Evolutionary conservation across 2,329 filamentous ascomycete species (phyloP).

Genomic region (Apiospora sp.): DNA sequence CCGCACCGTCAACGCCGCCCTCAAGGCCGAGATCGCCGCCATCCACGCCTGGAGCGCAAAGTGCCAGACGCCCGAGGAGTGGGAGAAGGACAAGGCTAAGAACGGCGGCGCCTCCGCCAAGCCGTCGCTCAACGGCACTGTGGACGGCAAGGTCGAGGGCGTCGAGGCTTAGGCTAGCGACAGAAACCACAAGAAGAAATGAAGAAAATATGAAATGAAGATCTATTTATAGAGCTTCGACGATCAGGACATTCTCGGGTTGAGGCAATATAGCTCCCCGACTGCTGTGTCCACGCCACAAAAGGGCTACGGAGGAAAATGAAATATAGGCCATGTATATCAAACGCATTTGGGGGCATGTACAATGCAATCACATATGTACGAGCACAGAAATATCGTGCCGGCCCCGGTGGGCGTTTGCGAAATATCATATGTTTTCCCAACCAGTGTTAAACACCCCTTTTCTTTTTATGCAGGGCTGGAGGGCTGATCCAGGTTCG

Average conservation of each 20-base stretch:
- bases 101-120: conserved; percentile 33
- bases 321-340: not conserved
- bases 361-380: not conserved
- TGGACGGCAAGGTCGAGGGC: conserved; percentile 50
- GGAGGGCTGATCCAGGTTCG: not conserved
- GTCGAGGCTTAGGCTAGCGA: not conserved
- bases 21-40: conserved; percentile 86
- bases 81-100: conserved; percentile 68
- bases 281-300: not conserved
- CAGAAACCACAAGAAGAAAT: no score
- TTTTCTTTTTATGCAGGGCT: not conserved
- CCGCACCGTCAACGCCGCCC: conserved; percentile 81
- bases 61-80: conserved; percentile 91
- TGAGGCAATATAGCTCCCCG: not conserved
- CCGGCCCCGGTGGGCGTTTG: not conserved
- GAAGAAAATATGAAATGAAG: no score
- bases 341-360: not conserved
- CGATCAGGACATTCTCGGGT: not conserved
- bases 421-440: not conserved
- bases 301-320: not conserved
- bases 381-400: not conserved
- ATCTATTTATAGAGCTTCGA: not conserved
- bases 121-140: conserved; percentile 54
- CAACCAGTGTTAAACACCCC: not conserved
- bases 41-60: conserved; percentile 97